These are phyloP conservation scores for Penicillium bovifimosum DNA, from an alignment of 495 filamentous ascomycete species.

Conservation along the genomic window DNA sequence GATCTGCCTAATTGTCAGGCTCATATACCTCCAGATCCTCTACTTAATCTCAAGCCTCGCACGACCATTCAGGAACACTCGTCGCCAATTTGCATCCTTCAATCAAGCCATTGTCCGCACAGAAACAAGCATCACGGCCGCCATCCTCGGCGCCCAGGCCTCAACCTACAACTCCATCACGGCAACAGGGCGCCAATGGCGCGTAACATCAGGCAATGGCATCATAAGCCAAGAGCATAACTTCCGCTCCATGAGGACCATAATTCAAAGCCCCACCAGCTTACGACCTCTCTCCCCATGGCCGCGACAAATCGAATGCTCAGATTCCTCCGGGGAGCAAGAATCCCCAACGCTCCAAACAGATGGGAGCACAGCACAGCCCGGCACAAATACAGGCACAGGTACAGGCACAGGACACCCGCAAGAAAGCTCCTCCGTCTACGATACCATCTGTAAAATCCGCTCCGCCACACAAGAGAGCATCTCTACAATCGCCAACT, in stretches of 20 bases:
- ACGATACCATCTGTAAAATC: slow-evolving; percentile 3
- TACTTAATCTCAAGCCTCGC: slow-evolving; percentile 17
- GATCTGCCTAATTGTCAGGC: slow-evolving; percentile 10
- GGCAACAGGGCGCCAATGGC: slow-evolving; percentile 4
- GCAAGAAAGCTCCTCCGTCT: background rate
- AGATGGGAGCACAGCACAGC: background rate
- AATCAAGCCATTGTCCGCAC: slow-evolving; percentile 2
- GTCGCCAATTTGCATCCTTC: slow-evolving; percentile 13
- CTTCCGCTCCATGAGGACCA: background rate
- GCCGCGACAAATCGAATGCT: background rate
- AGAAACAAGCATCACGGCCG: slow-evolving; percentile 10
- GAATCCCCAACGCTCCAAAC: background rate
- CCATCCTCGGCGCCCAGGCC: slow-evolving; percentile 11
- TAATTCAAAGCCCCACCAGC: background rate
- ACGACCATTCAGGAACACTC: slow-evolving; percentile 8
- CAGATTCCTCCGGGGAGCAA: background rate
- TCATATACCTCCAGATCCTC: slow-evolving; percentile 21
- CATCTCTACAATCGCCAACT: slow-evolving; percentile 1
- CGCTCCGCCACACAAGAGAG: background rate
- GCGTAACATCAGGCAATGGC: background rate
- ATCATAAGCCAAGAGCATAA: background rate
- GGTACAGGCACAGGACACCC: background rate
- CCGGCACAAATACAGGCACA: background rate
- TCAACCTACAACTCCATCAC: slow-evolving; percentile 14
- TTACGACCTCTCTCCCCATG: background rate